Conservation (phyloP, 202 grass and related monocot species). For the Musa balbisiana region DNA sequence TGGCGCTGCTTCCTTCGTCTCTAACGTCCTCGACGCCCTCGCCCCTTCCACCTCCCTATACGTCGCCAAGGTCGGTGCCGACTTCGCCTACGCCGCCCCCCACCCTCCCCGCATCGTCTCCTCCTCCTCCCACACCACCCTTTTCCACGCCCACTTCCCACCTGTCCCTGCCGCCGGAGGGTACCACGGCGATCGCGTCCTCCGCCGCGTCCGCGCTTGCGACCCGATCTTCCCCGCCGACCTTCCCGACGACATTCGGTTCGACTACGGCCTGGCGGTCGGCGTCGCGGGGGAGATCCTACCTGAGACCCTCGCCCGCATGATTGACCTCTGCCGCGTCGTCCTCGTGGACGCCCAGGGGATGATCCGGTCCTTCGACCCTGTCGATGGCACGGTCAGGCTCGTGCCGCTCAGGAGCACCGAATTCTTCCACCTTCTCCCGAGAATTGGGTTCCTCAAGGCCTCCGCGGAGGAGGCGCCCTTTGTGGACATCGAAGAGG, state of each 20-base stretch:
- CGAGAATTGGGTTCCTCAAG: conserved; percentile 64
- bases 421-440: conserved; percentile 46
- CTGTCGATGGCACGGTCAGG: conserved; percentile 37
- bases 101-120: conserved; percentile 22
- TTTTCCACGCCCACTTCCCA: conserved; percentile 84
- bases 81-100: conserved; percentile 59
- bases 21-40: conserved; percentile 68
- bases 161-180: conserved; percentile 18
- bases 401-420: conserved; percentile 47
- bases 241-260: conserved; percentile 37
- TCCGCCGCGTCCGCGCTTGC: conserved; percentile 53
- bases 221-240: conserved; percentile 65
- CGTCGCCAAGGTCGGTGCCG: conserved; percentile 66
- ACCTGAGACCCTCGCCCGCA: conserved; percentile 57
- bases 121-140: conserved; percentile 46
- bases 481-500: conserved; percentile 56
- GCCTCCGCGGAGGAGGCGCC: conserved; percentile 85
- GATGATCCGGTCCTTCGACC: conserved; percentile 77
- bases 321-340: conserved; percentile 57
- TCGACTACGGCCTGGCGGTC: conserved; percentile 66
- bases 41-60: conserved; percentile 37
- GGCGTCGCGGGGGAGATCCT: conserved; percentile 74
- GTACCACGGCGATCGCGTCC: conserved; percentile 57
- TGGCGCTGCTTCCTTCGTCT: conserved; percentile 77
- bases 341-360: conserved; percentile 92